Base-by-base conservation (phyloP, 2,329 filamentous ascomycete genomes). In the Fusarium chuoi region DNA sequence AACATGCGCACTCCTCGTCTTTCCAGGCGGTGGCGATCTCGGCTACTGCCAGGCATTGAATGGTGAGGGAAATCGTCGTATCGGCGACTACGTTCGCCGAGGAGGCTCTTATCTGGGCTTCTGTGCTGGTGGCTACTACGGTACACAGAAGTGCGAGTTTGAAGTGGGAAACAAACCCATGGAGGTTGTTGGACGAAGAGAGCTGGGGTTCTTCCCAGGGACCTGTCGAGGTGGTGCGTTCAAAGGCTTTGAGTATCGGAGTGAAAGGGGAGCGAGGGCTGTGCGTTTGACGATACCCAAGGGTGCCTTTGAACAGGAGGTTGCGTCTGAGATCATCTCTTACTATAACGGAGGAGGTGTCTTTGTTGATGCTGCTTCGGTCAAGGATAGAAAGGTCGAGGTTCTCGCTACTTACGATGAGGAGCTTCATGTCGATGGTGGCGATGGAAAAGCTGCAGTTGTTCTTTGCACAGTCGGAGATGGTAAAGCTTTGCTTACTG, bases 301-400 rank as follows among this genome's bases (percentile, higher is more conserved):
- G 72, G 86, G 86, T 5, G 85, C 86, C 0, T 89, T 97, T 68
- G 81, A 83, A 1, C 87, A 85, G 0, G 83, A 84, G 7, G 80
- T 92, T 3, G 89, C 91, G 0, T 87, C 90, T 3, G 85, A 86
- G 3, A 94, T 97, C 68, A 86, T 87, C 60, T 92, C 90, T 20
- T 99, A 99, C 80, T 98, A 96, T 82, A 99, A 99, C 77, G 96
- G 96, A 2, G 96, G 96, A 2, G 95, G 96, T 7, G 91, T 97
- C 3, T 99, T 98, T 84, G 94, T 98, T 3, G 92, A 96, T 82
- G 92, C 93, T 4, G 87, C 88, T 7, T 89, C 87, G 49, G 86
- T 90, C 63, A 84, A 86, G 62, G 87, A 88, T 36, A 84, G 87
- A 71, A 93, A 92, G 4, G 90, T 98, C 1, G 90, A 98, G 81